phyloP scores from a whole-genome alignment of 164 flowering plant genomes.

The Platanus orientalis region DNA sequence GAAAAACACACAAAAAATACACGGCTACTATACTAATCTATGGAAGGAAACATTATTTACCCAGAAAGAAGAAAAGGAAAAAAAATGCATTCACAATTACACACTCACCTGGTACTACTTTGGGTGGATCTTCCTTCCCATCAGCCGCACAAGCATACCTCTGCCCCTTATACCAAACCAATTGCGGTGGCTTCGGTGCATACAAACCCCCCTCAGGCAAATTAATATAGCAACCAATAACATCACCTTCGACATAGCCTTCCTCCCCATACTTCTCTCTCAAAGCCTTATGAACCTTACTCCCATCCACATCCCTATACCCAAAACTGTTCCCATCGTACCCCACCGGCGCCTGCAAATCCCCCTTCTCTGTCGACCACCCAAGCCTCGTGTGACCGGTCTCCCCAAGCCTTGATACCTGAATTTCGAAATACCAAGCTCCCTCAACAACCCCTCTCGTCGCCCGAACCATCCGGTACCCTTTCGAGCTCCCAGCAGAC shows the following conservation, averaged over 20 bases:
- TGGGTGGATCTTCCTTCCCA: constrained; percentile 72
- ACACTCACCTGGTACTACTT: constrained; percentile 80
- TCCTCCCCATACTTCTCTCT: constrained; percentile 92
- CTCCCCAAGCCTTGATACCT: constrained; percentile 65
- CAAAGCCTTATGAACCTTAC: constrained; percentile 80
- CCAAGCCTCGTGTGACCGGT: constrained; percentile 92
- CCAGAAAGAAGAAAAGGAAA: too few species aligned
- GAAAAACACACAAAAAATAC: not conserved
- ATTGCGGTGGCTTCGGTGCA: constrained; percentile 59
- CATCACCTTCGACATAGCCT: constrained; percentile 90
- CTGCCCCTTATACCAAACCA: constrained; percentile 84
- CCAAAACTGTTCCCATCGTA: constrained; percentile 88
- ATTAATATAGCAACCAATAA: constrained; percentile 84
- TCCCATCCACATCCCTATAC: constrained; percentile 92
- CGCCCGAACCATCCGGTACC: constrained; percentile 93
- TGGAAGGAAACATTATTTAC: not conserved
- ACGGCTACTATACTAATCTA: not conserved
- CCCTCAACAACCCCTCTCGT: constrained; percentile 91
- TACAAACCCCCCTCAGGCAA: constrained; percentile 71
- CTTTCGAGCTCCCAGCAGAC: constrained; percentile 75
- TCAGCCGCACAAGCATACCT: constrained; percentile 63
- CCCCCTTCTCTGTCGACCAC: constrained; percentile 93
- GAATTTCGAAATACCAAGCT: constrained; percentile 93
- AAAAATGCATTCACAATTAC: not conserved
- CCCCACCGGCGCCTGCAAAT: constrained; percentile 97